phyloP scores from a whole-genome alignment of 2,329 filamentous ascomycete species.

The Penicillium sp. region DNA sequence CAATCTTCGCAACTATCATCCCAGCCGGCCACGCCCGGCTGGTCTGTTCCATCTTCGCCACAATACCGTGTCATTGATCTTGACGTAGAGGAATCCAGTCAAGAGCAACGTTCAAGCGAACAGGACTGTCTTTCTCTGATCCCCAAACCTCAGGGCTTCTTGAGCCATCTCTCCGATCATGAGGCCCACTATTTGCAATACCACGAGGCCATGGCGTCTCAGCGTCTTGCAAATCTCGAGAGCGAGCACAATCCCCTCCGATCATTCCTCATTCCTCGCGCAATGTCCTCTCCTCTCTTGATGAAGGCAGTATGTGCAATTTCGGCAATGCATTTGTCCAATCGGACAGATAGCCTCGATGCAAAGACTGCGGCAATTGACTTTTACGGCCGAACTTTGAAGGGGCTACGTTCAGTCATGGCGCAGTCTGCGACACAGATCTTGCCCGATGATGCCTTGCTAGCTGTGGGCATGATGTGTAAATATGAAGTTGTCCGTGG shows the following conservation, averaged over 20 bases:
- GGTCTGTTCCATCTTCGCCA: constrained; percentile 11
- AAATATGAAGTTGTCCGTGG: constrained; percentile 43
- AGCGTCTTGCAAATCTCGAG: constrained; percentile 39
- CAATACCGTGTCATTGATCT: constrained; percentile 1
- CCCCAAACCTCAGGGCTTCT: constrained; percentile 17
- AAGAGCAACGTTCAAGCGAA: neutral
- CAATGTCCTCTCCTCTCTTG: constrained; percentile 37
- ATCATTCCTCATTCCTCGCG: constrained; percentile 38
- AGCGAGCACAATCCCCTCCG: constrained; percentile 39
- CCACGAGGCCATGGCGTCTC: constrained; percentile 38
- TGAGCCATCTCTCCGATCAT: constrained; percentile 31
- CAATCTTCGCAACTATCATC: constrained; percentile 12
- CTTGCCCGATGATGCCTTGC: constrained; percentile 34
- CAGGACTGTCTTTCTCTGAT: constrained; percentile 10
- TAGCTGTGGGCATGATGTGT: constrained; percentile 40
- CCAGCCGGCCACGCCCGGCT: constrained; percentile 6
- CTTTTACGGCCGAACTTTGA: constrained; percentile 38
- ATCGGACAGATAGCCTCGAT: constrained; percentile 27
- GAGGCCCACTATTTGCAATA: constrained; percentile 43
- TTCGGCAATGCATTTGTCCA: constrained; percentile 40
- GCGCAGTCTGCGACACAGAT: constrained; percentile 15
- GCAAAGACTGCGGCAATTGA: constrained; percentile 33
- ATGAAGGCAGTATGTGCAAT: constrained; percentile 42
- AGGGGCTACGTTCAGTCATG: constrained; percentile 33
- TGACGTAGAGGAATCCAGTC: neutral